phyloP scores from a whole-genome alignment of 352 stramenopile genomes.

The Globisporangium polare region DNA sequence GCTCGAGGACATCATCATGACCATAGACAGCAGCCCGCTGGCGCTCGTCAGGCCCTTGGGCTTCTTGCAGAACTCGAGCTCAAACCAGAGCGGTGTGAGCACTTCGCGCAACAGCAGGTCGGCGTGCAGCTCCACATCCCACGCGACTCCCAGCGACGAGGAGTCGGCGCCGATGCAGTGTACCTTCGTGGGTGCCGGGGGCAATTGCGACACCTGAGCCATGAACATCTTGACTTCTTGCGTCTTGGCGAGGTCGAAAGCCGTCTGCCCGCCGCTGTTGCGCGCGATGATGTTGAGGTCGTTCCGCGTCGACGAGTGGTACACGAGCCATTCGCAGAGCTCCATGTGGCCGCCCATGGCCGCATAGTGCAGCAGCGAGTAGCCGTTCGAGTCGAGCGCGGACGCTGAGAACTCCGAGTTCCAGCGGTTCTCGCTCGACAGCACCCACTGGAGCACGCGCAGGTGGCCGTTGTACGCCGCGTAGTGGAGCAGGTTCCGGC shows the following conservation, averaged over 20 bases:
- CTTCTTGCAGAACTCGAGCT: conserved; percentile 63
- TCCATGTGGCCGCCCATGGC: conserved; percentile 51
- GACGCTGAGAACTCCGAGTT: conserved; percentile 25
- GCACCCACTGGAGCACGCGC: conserved; percentile 44
- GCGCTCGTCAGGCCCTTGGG: conserved; percentile 37
- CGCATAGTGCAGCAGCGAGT: conserved; percentile 66
- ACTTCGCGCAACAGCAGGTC: conserved; percentile 29
- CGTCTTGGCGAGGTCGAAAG: conserved; percentile 41
- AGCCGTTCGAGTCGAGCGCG: conserved; percentile 48
- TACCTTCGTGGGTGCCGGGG: conserved; percentile 28
- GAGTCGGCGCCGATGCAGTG: conserved; percentile 48
- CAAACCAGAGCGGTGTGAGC: conserved; percentile 43
- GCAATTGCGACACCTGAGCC: conserved; percentile 27
- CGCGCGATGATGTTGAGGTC: conserved; percentile 39
- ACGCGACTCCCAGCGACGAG: conserved; percentile 49
- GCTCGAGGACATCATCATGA: conserved; percentile 39
- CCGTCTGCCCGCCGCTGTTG: conserved; percentile 40
- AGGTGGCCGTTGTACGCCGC: conserved; percentile 58
- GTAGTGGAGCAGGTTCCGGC: conserved; percentile 66
- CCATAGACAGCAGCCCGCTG: conserved; percentile 45
- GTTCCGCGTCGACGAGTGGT: conserved; percentile 29
- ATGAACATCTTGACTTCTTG: conserved; percentile 39
- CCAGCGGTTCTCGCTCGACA: conserved; percentile 25
- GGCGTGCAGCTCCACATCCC: conserved; percentile 33
- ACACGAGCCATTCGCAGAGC: conserved; percentile 60